phyloP scores from a whole-genome alignment of 83 land plant species.

The Picea abies region DNA sequence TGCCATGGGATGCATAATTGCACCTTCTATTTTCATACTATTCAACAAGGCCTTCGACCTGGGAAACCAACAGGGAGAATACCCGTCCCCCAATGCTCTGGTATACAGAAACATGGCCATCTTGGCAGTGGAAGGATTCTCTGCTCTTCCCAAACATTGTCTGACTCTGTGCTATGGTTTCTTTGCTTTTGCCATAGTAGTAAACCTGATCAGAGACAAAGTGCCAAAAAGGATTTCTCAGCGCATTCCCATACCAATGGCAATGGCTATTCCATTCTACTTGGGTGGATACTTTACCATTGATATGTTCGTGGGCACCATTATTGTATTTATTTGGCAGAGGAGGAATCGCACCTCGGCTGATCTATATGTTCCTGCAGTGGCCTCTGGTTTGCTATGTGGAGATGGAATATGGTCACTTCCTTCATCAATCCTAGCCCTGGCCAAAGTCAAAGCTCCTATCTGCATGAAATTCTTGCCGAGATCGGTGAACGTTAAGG shows the following conservation, averaged over 20 bases:
- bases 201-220: constrained; percentile 25
- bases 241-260: constrained; percentile 30
- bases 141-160: constrained; percentile 60
- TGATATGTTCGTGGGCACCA: constrained; percentile 27
- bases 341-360: constrained; percentile 12
- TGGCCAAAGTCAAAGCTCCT: constrained; percentile 6
- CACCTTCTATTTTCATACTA: constrained; percentile 56
- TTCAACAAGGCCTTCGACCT: constrained; percentile 62
- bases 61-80: constrained; percentile 36
- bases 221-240: not conserved
- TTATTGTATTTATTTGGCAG: constrained; percentile 19
- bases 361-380: constrained; percentile 8
- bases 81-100: constrained; percentile 55
- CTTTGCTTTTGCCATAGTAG: constrained; percentile 39
- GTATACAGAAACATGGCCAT: constrained; percentile 69
- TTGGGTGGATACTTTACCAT: constrained; percentile 22
- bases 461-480: constrained; percentile 21
- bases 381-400: constrained; percentile 28
- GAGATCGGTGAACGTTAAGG: not conserved
- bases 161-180: constrained; percentile 38
- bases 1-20: constrained; percentile 52
- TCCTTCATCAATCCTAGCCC: constrained; percentile 19
- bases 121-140: constrained; percentile 55
- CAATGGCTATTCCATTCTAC: constrained; percentile 36
- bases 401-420: constrained; percentile 30